A percentile compares a stretch with the other conserved stretches of the same genome.
phyloP scores from a whole-genome alignment of 202 grass and related monocot genomes.

The Tripidium arundinaceum region DNA sequence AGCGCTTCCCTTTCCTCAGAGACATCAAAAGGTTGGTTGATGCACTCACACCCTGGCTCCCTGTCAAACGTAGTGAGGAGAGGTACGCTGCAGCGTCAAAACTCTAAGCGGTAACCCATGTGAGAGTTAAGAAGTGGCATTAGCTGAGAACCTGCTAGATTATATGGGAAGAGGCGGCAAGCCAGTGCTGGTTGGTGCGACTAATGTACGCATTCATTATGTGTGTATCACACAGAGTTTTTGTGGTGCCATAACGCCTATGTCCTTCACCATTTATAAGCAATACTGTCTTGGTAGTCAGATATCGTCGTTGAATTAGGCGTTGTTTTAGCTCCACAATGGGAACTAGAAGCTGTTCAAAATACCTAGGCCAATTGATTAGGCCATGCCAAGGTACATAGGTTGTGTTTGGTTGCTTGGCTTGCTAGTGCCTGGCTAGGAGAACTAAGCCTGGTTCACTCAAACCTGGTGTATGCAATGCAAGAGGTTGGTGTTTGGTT shows the following conservation, averaged over 20 bases:
- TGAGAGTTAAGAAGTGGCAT: neutral
- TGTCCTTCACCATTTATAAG: too few relatives aligned
- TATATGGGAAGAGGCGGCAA: neutral
- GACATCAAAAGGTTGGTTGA: conserved; percentile 59
- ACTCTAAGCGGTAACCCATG: conserved; percentile 33
- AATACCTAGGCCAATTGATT: neutral
- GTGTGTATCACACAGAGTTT: neutral
- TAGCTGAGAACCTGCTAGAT: neutral
- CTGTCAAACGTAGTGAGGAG: conserved; percentile 14
- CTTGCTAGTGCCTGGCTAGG: too few relatives aligned
- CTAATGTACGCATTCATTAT: neutral
- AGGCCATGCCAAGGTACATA: neutral
- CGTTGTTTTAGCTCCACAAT: neutral
- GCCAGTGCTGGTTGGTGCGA: too few relatives aligned
- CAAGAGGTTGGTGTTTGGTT: too few relatives aligned
- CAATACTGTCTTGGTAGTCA: too few relatives aligned
- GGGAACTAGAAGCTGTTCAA: neutral
- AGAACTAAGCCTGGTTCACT: too few relatives aligned
- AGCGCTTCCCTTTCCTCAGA: conserved; percentile 68
- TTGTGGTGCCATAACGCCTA: too few relatives aligned
- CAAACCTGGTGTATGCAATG: too few relatives aligned
- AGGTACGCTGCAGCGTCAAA: conserved; percentile 27
- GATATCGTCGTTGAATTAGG: neutral
- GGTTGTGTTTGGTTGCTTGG: neutral
- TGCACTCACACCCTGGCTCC: conserved; percentile 58